Percentiles rank a stretch among this genome's conserved stretches.
phyloP scores from a whole-genome alignment of 1,139 yeast genomes.

The Candida albicans region DNA sequence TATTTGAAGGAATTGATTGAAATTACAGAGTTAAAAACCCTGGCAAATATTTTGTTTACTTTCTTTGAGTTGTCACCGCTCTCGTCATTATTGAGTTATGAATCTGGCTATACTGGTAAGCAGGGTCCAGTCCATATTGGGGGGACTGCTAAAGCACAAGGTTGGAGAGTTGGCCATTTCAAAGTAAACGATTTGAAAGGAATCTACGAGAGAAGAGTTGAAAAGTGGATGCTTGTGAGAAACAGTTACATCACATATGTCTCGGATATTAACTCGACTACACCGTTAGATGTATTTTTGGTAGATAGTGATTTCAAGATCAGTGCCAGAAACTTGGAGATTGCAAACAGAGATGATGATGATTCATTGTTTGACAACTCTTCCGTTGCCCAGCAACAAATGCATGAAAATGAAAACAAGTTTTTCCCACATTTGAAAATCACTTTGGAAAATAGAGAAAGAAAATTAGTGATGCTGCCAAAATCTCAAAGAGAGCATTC shows the following conservation, averaged over 20 bases:
- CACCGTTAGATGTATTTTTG: conserved; percentile 86
- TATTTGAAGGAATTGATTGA: conserved; percentile 65
- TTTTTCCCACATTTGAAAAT: conserved; percentile 52
- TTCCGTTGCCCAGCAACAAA: conserved; percentile 27
- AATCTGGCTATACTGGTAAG: conserved; percentile 79
- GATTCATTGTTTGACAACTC: conserved; percentile 51
- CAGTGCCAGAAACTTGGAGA: conserved; percentile 14
- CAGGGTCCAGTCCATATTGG: conserved; percentile 83
- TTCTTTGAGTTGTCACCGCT: conserved; percentile 90
- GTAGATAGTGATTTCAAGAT: conserved; percentile 73
- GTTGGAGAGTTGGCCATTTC: conserved; percentile 95
- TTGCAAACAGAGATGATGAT: conserved; percentile 42
- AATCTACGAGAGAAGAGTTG: conserved; percentile 86
- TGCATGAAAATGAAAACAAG: conserved; percentile 24
- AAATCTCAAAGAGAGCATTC: conserved; percentile 68
- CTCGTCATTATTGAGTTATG: conserved; percentile 80
- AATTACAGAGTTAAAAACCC: conserved; percentile 68
- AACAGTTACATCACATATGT: conserved; percentile 85
- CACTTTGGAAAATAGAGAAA: conserved; percentile 75
- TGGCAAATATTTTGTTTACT: conserved; percentile 76
- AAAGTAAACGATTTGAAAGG: conserved; percentile 74
- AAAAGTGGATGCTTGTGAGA: conserved; percentile 88
- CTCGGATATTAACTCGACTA: conserved; percentile 79
- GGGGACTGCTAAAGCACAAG: conserved; percentile 82
- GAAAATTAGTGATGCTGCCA: conserved; percentile 74